Evolutionary conservation across 495 filamentous ascomycete species (phyloP).

Genomic region (Hyaloscypha hepaticicola): DNA sequence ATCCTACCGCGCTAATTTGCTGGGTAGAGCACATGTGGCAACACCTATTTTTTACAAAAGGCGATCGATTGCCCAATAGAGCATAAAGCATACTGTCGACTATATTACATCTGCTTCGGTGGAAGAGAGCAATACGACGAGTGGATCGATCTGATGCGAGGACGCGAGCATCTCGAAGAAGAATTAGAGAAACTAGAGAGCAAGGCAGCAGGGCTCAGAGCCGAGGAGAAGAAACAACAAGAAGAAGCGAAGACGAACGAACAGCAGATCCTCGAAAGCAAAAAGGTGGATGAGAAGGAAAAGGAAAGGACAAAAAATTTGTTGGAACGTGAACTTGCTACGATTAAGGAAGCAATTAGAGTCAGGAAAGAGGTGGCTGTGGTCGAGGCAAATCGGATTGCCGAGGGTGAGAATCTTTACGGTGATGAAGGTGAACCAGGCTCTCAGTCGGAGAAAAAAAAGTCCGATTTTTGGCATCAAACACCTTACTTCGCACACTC

Average conservation of each 20-base stretch:
- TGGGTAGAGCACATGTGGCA: conserved; percentile 18
- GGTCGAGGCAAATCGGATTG: conserved; percentile 4
- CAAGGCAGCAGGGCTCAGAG: not conserved
- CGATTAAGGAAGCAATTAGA: conserved; percentile 6
- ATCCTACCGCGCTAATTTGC: not conserved
- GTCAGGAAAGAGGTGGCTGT: conserved; percentile 10
- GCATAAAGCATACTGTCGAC: conserved; percentile 16
- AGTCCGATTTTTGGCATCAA: too few species aligned
- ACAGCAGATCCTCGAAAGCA: not conserved
- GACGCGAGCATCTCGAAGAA: conserved; percentile 8
- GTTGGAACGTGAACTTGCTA: conserved; percentile 4
- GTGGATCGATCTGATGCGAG: conserved; percentile 14
- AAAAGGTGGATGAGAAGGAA: not conserved
- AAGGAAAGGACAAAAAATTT: not conserved
- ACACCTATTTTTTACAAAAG: conserved; percentile 12
- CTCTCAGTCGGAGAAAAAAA: too few species aligned
- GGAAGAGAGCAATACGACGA: conserved; percentile 15
- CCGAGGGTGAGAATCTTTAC: conserved; percentile 14
- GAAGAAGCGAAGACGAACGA: conserved; percentile 11
- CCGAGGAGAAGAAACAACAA: conserved; percentile 11
- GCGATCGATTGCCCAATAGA: conserved; percentile 14
- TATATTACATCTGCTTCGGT: conserved; percentile 18
- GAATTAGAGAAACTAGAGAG: conserved; percentile 6
- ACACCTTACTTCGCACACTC: too few species aligned
- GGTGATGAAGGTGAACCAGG: conserved; percentile 10